These are phyloP conservation scores for Elymus sibiricus DNA, from an alignment of 176 grass and related monocot genomes.

Conservation along the genomic window DNA sequence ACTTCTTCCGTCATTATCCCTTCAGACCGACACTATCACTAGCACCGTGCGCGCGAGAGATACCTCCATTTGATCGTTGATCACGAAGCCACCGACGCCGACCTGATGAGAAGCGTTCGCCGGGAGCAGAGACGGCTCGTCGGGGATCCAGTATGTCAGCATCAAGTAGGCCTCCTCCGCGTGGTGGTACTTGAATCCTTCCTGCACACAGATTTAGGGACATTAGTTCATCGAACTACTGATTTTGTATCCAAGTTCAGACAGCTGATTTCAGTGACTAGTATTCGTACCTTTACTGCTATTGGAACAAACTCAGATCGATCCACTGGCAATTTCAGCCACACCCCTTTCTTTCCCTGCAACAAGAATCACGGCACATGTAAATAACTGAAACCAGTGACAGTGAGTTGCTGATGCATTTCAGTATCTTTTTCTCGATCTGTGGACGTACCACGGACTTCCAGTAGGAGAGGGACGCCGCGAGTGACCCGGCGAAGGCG, in stretches of 20 bases:
- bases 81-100: conserved; percentile 85
- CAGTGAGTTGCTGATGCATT: not conserved
- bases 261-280: not conserved
- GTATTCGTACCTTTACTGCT: conserved; percentile 60
- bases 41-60: not conserved
- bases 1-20: not conserved
- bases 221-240: not conserved
- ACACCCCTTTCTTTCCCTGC: conserved; percentile 97
- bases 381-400: not conserved
- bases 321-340: conserved; percentile 71
- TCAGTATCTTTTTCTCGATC: not conserved
- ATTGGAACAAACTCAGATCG: conserved; percentile 76
- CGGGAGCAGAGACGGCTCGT: conserved; percentile 81
- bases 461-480: conserved; percentile 75
- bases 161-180: conserved; percentile 92
- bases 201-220: conserved; percentile 28
- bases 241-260: not conserved
- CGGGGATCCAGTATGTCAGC: conserved; percentile 97
- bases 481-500: conserved; percentile 55
- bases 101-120: conserved; percentile 97
- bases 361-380: not conserved
- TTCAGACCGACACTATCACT: not conserved
- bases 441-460: conserved; percentile 37
- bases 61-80: conserved; percentile 95
- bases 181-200: conserved; percentile 97